Conservation (phyloP, 2,329 filamentous ascomycete species). For the Hypoxylon sp. region DNA sequence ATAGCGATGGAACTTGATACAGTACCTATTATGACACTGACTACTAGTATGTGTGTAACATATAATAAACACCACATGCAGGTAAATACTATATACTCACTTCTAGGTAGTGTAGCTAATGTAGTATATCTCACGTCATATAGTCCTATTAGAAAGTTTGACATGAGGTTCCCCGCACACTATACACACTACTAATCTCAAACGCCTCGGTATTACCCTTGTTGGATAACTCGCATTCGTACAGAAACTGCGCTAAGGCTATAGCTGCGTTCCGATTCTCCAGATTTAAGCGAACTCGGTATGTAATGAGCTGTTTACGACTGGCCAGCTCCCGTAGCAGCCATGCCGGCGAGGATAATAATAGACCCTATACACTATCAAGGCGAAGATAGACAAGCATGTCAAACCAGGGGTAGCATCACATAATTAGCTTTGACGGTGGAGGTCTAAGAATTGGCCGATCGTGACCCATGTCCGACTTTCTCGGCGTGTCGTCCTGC, state of each 20-base stretch:
- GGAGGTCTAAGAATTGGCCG: conserved; percentile 12
- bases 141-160: background rate
- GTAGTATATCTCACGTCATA: conserved; percentile 4
- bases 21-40: no score
- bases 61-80: no score
- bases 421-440: background rate
- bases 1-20: no score
- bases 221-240: background rate
- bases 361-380: background rate
- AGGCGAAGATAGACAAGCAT: background rate
- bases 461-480: conserved; percentile 19
- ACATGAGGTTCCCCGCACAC: conserved; percentile 3
- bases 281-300: background rate
- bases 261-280: background rate
- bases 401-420: conserved; percentile 6
- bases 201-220: background rate
- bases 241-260: background rate
- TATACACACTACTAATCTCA: background rate
- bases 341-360: background rate
- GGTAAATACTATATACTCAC: no score
- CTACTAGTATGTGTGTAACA: no score
- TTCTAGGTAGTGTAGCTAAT: no score
- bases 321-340: background rate
- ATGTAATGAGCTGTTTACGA: background rate
- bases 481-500: conserved; percentile 7